Evolutionary conservation across 306 rosid genomes (phyloP).

Genomic region (Carpinus viminea): DNA sequence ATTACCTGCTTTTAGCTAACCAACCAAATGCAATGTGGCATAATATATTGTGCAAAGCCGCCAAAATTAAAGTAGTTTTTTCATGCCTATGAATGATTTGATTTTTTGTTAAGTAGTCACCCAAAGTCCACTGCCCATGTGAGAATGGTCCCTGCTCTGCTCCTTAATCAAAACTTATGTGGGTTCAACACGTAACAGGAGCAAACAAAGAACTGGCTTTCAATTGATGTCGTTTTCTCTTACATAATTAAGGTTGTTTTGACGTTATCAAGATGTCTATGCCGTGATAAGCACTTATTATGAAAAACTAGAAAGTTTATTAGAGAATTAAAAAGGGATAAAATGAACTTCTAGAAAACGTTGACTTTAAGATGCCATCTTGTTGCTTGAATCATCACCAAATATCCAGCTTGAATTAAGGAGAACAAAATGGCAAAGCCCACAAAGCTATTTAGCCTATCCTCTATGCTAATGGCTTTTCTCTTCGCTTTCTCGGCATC

Average conservation of each 20-base stretch:
- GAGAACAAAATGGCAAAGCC: constrained; percentile 41
- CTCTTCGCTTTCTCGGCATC: constrained; percentile 75
- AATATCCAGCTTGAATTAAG: background rate
- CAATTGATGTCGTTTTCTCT: background rate
- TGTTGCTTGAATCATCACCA: constrained; percentile 1
- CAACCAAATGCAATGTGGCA: background rate
- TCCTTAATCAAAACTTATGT: constrained; percentile 14
- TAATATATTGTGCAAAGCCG: background rate
- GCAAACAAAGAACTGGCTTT: background rate
- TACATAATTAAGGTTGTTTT: background rate
- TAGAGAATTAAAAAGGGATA: background rate
- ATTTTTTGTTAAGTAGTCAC: constrained; percentile 10
- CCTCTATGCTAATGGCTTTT: constrained; percentile 54
- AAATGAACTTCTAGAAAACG: constrained; percentile 28
- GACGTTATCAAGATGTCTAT: too few species aligned
- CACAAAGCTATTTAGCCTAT: constrained; percentile 32
- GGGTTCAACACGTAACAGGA: background rate
- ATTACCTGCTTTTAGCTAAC: too few species aligned
- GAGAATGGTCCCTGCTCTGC: constrained; percentile 15
- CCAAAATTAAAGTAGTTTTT: background rate
- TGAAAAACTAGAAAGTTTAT: background rate
- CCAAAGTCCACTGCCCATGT: constrained; percentile 14
- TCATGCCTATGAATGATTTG: background rate
- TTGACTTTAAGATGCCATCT: constrained; percentile 27
- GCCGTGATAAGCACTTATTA: background rate